Percentiles rank a stretch among this genome's conserved stretches.
These are phyloP conservation scores for Oryza glaberrima DNA, from an alignment of 176 grass and related monocot genomes.

Conservation along the genomic window DNA sequence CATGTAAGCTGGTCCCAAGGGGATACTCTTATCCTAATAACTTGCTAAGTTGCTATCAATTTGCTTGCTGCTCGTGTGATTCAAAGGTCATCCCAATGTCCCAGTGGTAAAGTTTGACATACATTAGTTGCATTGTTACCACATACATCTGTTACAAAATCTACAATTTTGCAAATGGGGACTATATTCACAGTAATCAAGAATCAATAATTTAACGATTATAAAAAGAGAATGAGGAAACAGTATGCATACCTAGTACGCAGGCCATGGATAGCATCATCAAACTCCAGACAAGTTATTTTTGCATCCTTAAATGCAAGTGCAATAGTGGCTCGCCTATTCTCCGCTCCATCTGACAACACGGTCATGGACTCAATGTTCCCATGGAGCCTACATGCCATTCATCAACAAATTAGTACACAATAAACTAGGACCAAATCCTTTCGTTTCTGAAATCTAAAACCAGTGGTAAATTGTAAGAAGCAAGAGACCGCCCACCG, in stretches of 20 bases:
- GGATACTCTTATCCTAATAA: not conserved
- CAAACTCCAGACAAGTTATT: slow-evolving; percentile 79
- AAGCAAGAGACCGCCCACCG: not conserved
- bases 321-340: slow-evolving; percentile 64
- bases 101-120: not conserved
- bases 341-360: slow-evolving; percentile 67
- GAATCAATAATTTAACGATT: not conserved
- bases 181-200: not conserved
- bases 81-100: not conserved
- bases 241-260: slow-evolving; percentile 59
- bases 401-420: slow-evolving; percentile 22
- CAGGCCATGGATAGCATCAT: slow-evolving; percentile 69
- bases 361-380: slow-evolving; percentile 83
- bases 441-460: slow-evolving; percentile 1
- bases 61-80: not conserved
- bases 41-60: not conserved
- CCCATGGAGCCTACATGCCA: slow-evolving; percentile 67
- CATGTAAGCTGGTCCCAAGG: not conserved
- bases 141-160: not conserved
- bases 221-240: not conserved
- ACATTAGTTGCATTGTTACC: not conserved
- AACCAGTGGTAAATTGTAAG: not conserved
- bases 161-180: not conserved
- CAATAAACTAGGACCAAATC: not conserved
- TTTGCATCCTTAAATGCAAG: slow-evolving; percentile 85